These are phyloP conservation scores for Kondoa malvinella DNA, from an alignment of 768 basidiomycete genomes.

Conservation along the genomic window DNA sequence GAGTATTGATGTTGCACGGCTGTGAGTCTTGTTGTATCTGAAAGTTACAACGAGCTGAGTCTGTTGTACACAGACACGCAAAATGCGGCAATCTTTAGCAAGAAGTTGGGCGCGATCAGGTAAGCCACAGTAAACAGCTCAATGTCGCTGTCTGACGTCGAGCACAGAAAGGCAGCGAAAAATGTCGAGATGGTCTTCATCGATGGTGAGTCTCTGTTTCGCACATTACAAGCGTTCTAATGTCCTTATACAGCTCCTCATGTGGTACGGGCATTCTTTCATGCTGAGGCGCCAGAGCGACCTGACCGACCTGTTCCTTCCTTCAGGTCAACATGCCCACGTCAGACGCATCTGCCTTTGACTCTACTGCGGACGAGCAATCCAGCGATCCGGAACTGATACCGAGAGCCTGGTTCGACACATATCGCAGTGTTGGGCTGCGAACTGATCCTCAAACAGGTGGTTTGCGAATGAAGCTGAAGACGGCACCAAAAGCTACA, in stretches of 20 bases:
- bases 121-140: neutral
- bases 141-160: no score
- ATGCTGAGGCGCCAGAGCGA: neutral
- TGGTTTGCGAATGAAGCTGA: neutral
- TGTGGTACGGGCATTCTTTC: no score
- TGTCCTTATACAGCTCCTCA: neutral
- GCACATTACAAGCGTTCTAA: neutral
- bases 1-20: neutral
- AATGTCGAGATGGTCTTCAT: neutral
- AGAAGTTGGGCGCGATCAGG: neutral
- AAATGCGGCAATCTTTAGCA: neutral
- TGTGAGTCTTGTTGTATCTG: neutral
- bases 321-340: neutral
- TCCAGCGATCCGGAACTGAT: neutral
- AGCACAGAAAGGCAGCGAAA: neutral
- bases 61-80: neutral
- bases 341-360: neutral
- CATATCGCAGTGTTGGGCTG: neutral
- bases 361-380: neutral
- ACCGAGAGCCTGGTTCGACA: slow-evolving; percentile 5
- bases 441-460: neutral
- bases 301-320: neutral
- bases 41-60: no score
- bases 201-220: neutral
- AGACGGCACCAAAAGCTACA: slow-evolving; percentile 3